phyloP scores from a whole-genome alignment of 2,329 filamentous ascomycete species.

The Lachnellula hyalina region DNA sequence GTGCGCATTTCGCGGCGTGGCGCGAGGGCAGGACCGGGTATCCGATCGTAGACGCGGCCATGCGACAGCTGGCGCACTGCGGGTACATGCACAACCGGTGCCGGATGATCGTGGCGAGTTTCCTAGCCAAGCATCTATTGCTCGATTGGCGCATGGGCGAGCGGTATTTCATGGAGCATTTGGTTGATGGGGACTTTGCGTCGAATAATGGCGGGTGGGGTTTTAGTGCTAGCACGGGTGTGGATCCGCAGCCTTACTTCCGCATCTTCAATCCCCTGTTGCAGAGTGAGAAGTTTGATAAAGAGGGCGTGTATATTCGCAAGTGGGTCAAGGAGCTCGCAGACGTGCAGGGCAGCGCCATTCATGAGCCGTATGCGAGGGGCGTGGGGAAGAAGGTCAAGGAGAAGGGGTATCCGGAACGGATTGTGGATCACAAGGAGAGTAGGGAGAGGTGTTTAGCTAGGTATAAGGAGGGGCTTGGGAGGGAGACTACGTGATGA shows the following conservation, averaged over 20 bases:
- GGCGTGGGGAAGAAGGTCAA: slow-evolving; percentile 48
- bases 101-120: slow-evolving; percentile 79
- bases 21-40: slow-evolving; percentile 68
- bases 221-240: slow-evolving; percentile 59
- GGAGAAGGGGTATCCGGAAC: slow-evolving; percentile 66
- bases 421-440: slow-evolving; percentile 69
- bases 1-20: slow-evolving; percentile 67
- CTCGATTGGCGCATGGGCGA: slow-evolving; percentile 83
- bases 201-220: slow-evolving; percentile 33
- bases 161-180: slow-evolving; percentile 73
- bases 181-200: slow-evolving; percentile 33
- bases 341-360: slow-evolving; percentile 57
- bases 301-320: slow-evolving; percentile 71
- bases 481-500: slow-evolving; percentile 36
- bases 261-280: slow-evolving; percentile 81
- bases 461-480: slow-evolving; percentile 64
- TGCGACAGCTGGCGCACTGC: slow-evolving; percentile 65
- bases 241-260: slow-evolving; percentile 87
- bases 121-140: slow-evolving; percentile 73
- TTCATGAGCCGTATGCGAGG: slow-evolving; percentile 80
- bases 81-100: slow-evolving; percentile 83
- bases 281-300: slow-evolving; percentile 84
- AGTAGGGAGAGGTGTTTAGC: slow-evolving; percentile 61
- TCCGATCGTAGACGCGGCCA: slow-evolving; percentile 80
- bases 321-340: slow-evolving; percentile 75